Conservation (phyloP, 192 early-diverging fungal genomes). For the Backusella macrospora region DNA sequence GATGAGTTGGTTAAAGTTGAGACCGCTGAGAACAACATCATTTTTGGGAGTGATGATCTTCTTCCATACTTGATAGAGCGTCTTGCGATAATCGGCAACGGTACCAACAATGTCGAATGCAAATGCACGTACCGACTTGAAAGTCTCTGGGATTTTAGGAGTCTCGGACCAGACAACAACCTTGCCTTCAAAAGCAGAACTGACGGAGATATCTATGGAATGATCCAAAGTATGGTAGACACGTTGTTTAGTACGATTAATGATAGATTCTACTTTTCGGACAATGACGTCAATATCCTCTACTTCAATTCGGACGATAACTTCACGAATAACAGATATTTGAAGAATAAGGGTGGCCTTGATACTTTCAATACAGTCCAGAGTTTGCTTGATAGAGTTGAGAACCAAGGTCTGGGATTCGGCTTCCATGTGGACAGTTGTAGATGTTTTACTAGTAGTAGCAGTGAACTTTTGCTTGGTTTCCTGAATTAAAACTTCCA, state of each 20-base stretch:
- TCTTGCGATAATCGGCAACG: conserved; percentile 17
- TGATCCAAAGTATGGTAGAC: conserved; percentile 4
- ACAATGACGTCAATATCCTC: conserved; percentile 16
- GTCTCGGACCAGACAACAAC: conserved; percentile 26
- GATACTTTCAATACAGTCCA: conserved; percentile 21
- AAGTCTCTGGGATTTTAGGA: conserved; percentile 21
- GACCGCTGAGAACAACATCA: not conserved
- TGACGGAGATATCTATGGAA: conserved; percentile 1
- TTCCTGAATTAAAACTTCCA: not conserved
- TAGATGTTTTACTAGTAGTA: not conserved
- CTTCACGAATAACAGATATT: not conserved
- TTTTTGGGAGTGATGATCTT: not conserved
- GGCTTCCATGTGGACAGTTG: not conserved
- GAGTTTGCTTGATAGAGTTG: conserved; percentile 12
- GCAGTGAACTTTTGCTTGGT: conserved; percentile 18
- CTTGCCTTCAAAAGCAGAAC: conserved; percentile 30
- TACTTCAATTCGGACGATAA: conserved; percentile 7
- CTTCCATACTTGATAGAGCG: conserved; percentile 17
- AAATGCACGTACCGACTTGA: conserved; percentile 15
- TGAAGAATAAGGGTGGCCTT: not conserved
- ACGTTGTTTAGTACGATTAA: conserved; percentile 22
- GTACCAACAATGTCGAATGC: conserved; percentile 31
- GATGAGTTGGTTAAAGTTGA: conserved; percentile 13
- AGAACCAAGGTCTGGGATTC: not conserved
- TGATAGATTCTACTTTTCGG: not conserved